A percentile compares a stretch with the other conserved stretches of the same genome.
Conservation (phyloP, 495 filamentous ascomycete species). For the Neurospora sp. region DNA sequence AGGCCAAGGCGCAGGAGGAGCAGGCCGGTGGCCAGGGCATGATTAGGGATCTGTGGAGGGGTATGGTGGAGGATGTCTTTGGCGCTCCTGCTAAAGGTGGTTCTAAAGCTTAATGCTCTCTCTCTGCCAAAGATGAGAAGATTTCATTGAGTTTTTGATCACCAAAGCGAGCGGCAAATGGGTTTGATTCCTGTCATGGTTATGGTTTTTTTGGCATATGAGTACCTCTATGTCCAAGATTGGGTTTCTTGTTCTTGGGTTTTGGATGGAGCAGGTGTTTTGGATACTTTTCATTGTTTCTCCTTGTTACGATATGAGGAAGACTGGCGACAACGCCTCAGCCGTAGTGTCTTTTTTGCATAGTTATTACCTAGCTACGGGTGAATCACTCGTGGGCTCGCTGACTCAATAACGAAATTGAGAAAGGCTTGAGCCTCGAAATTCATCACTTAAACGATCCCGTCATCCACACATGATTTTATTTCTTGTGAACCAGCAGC, state of each 20-base stretch:
- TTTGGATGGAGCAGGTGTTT: background rate
- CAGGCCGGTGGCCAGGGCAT: constrained; percentile 25
- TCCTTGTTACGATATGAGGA: background rate
- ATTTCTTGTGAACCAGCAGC: background rate
- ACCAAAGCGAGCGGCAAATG: background rate
- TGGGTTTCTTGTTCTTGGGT: background rate
- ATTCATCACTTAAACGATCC: background rate
- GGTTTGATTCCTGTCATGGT: background rate
- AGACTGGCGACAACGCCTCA: background rate
- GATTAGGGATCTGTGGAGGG: constrained; percentile 36
- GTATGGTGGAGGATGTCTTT: constrained; percentile 36
- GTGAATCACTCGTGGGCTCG: background rate
- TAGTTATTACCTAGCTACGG: background rate
- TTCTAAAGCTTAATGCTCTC: background rate
- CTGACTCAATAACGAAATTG: background rate
- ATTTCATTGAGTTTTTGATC: background rate
- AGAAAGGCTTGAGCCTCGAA: background rate
- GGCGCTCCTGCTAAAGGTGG: constrained; percentile 3
- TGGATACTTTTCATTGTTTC: background rate
- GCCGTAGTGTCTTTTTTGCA: background rate
- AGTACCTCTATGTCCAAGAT: background rate
- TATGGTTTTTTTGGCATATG: background rate
- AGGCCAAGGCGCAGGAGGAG: constrained; percentile 5
- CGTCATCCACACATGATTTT: background rate
- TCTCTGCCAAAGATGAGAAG: background rate